Conservation (phyloP, 192 early-diverging fungal genomes). For the Blastocladiella britannica region DNA sequence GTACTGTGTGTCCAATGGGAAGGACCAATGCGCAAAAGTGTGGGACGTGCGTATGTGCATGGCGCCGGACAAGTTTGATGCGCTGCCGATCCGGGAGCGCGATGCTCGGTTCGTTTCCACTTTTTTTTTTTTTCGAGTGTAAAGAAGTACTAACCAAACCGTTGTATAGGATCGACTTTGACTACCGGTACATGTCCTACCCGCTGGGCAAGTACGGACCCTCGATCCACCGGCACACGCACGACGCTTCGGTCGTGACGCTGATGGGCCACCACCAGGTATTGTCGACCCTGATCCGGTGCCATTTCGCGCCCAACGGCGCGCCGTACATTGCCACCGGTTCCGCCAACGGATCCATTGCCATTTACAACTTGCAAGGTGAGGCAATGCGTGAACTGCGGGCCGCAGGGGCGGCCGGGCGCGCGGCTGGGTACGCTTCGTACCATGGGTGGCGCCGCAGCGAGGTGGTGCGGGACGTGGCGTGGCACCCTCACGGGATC, state of each 20-base stretch:
- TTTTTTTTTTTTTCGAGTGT: neutral
- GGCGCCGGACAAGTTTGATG: conserved; percentile 4
- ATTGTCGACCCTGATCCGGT: conserved; percentile 42
- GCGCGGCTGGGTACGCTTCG: neutral
- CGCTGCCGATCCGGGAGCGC: neutral
- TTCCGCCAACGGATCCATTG: conserved; percentile 24
- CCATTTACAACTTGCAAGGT: conserved; percentile 21
- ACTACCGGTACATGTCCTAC: conserved; percentile 17
- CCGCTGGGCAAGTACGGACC: conserved; percentile 16
- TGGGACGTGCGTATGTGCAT: conserved; percentile 34
- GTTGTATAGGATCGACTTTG: conserved; percentile 9
- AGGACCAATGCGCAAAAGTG: conserved; percentile 45
- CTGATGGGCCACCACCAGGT: conserved; percentile 41
- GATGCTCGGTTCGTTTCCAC: neutral
- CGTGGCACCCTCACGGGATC: conserved; percentile 41
- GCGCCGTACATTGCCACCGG: conserved; percentile 45
- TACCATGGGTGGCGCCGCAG: conserved; percentile 2
- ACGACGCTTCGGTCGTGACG: conserved; percentile 31
- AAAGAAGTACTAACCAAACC: conserved; percentile 3
- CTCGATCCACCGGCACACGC: conserved; percentile 14
- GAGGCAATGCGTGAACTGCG: conserved; percentile 5
- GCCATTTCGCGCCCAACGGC: conserved; percentile 36
- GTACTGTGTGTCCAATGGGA: conserved; percentile 39
- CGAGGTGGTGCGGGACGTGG: conserved; percentile 22
- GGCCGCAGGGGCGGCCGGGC: conserved; percentile 8